These are phyloP conservation scores for Falciphora oryzae DNA, from an alignment of 2,329 filamentous ascomycete species.

Conservation along the genomic window DNA sequence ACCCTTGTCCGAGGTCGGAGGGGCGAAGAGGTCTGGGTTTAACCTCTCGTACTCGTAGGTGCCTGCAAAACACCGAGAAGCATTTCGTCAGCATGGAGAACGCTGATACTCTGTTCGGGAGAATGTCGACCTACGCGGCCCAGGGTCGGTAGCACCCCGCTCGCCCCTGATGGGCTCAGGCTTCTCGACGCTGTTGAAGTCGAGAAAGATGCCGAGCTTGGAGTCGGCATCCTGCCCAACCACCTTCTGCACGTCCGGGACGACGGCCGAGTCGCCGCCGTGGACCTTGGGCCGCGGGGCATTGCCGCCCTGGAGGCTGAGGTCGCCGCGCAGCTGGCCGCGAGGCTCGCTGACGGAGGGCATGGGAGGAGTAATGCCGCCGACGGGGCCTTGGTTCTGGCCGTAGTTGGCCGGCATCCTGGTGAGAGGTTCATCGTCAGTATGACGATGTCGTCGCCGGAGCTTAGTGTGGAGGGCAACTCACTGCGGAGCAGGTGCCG, in stretches of 20 bases:
- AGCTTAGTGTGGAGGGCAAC: not conserved
- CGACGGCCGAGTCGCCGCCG: slow-evolving; percentile 29
- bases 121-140: slow-evolving; percentile 32
- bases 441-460: slow-evolving; percentile 11
- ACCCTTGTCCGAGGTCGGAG: slow-evolving; percentile 47
- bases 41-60: slow-evolving; percentile 45
- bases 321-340: slow-evolving; percentile 35
- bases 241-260: slow-evolving; percentile 35
- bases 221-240: slow-evolving; percentile 44
- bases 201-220: slow-evolving; percentile 44
- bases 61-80: slow-evolving; percentile 17
- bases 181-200: slow-evolving; percentile 44
- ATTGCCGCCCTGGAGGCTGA: slow-evolving; percentile 33
- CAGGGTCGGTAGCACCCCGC: slow-evolving; percentile 44
- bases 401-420: slow-evolving; percentile 33
- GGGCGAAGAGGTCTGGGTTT: slow-evolving; percentile 48
- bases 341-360: slow-evolving; percentile 30
- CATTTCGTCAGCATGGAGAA: not conserved
- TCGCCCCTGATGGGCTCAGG: slow-evolving; percentile 51
- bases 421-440: not conserved
- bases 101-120: not conserved
- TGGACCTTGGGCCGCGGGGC: slow-evolving; percentile 31
- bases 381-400: slow-evolving; percentile 36
- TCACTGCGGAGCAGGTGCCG: slow-evolving; percentile 7
- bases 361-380: slow-evolving; percentile 31